Conservation (phyloP, 805 yeast species). For the Lachancea dasiensis region DNA sequence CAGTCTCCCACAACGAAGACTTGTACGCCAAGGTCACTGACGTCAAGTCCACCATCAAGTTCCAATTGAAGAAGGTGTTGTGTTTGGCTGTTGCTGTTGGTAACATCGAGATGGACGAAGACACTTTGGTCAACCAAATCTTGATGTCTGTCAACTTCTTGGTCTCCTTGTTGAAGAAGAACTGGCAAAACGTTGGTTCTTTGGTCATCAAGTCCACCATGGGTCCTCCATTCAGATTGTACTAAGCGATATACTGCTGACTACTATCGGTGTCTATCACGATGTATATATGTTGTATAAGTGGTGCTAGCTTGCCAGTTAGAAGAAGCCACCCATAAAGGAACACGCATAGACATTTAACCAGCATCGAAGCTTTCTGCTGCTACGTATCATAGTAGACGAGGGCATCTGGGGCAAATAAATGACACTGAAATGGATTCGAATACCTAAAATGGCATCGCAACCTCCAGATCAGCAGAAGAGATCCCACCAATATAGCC, state of each 20-base stretch:
- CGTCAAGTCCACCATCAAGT: conserved; percentile 98
- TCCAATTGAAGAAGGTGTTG: conserved; percentile 99
- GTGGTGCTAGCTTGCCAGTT: too few species aligned
- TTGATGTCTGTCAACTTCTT: conserved; percentile 98
- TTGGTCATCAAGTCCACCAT: conserved; percentile 97
- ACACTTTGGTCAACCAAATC: conserved; percentile 91
- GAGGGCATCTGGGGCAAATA: too few species aligned
- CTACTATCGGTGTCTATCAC: background rate
- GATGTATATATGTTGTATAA: background rate
- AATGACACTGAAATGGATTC: too few species aligned
- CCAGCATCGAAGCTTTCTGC: too few species aligned
- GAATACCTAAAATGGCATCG: too few species aligned
- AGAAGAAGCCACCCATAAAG: too few species aligned
- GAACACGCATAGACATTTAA: too few species aligned
- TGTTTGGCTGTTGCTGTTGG: conserved; percentile 99
- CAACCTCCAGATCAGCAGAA: too few species aligned
- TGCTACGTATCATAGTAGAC: too few species aligned
- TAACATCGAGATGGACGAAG: conserved; percentile 99
- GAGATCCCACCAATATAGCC: too few species aligned
- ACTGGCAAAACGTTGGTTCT: conserved; percentile 99
- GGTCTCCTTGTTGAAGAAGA: conserved; percentile 98
- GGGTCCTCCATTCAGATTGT: conserved; percentile 99
- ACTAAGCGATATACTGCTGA: conserved; percentile 48
- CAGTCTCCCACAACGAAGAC: conserved; percentile 99
- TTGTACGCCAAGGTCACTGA: conserved; percentile 92